A percentile compares a stretch with the other conserved stretches of the same genome.
Conservation (phyloP, 2,329 filamentous ascomycete genomes). For the Aureobasidium melanogenum region DNA sequence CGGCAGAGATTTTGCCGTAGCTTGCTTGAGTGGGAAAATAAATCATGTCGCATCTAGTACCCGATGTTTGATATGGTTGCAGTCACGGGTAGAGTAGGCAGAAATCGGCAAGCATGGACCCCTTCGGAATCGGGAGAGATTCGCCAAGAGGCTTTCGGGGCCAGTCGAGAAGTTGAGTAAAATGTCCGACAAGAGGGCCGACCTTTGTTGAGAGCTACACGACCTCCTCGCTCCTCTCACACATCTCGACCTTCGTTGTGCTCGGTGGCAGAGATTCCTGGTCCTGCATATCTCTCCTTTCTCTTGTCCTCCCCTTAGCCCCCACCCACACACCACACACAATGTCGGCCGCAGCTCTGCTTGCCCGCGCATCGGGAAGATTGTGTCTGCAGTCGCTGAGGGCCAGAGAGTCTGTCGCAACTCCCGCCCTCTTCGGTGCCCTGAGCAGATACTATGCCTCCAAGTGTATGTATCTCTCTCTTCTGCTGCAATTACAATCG, state of each 20-base stretch:
- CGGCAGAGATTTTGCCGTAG: too few species aligned
- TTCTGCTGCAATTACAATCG: conserved; percentile 16
- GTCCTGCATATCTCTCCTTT: conserved; percentile 15
- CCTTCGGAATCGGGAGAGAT: background rate
- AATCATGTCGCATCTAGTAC: too few species aligned
- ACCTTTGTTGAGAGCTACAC: conserved; percentile 11
- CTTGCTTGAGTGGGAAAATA: too few species aligned
- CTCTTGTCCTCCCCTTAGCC: conserved; percentile 7
- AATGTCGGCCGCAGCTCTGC: conserved; percentile 46
- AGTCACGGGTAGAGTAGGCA: background rate
- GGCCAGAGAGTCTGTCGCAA: conserved; percentile 26
- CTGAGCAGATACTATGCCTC: conserved; percentile 60
- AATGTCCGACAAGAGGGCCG: conserved; percentile 2
- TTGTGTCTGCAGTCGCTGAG: conserved; percentile 28
- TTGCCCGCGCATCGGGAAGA: conserved; percentile 37
- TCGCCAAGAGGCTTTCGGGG: conserved; percentile 1
- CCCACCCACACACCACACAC: conserved; percentile 18
- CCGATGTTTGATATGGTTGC: background rate
- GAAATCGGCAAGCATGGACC: background rate
- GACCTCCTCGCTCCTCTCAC: background rate
- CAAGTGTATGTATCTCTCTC: conserved; percentile 45
- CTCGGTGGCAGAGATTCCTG: conserved; percentile 11
- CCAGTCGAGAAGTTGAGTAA: background rate
- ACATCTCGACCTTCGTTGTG: conserved; percentile 6
- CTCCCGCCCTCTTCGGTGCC: conserved; percentile 47